Base-by-base conservation (phyloP, 2,329 filamentous ascomycete species). In the Rhynchosporium graminicola region DNA sequence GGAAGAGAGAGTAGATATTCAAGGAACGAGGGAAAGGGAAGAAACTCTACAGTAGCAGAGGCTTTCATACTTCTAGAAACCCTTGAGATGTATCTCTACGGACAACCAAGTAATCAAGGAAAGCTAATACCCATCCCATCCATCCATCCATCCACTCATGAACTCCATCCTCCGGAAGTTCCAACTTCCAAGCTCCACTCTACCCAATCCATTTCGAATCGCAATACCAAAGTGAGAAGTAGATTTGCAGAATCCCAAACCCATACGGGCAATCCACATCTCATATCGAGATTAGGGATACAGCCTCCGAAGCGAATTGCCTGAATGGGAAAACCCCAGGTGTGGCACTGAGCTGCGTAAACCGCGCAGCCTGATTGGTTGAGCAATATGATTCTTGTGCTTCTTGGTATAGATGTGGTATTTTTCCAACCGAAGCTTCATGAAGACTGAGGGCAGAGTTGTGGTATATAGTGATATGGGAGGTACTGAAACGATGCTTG, bases 261-360 rank as follows among this genome's bases (percentile, higher is more conserved):
- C 20, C 38, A 52, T 52, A 26, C 15, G 6, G 29, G 38, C 50
- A 52, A 52, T 52, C n/a, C 38, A 20, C 33, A 36, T 36, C 9
- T 36, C 33, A 36, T 36, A 36, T 36, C 33, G 33, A 36, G 33
- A 36, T 6, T 6, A 36, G 5, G 5, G 5, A 6, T 9, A 36
- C 33, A 6, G 33, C n/a, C n/a, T 20, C 36, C 13, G 4, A 60
- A 47, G 33, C 50, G 52, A 43, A 43, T n/a, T 48, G 55, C 42
- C 48, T 59, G 56, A 62, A 62, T 54, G 26, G 26, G 42, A 55
- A 20, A 42, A 12, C 26, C 9, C 33, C 36, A 38, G 9, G 36
- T 13, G 13, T 36, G 6, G 33, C 33, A 9, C 5, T 36, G 9
- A 36, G 36, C 51, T 54, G 51, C 51, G 51, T 54, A 42, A 54